Percentiles rank a stretch among this genome's conserved stretches.
phyloP scores from a whole-genome alignment of 1,284 basidiomycete species.

The Volvariella volvacea region DNA sequence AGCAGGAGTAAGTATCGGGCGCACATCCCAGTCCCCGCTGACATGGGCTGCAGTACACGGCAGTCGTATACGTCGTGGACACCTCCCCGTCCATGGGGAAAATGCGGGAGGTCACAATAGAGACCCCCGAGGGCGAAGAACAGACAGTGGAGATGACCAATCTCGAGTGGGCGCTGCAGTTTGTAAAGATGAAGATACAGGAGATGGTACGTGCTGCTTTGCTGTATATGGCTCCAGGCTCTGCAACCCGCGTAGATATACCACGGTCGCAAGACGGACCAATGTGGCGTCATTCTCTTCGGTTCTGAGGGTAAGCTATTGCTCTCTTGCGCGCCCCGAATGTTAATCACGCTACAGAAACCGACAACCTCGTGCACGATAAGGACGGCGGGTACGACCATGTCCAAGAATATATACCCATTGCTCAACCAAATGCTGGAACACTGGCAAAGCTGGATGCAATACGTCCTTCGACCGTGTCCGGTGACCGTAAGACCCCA shows the following conservation, averaged over 20 bases:
- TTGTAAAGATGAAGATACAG: slow-evolving; percentile 82
- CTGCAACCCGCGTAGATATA: slow-evolving; percentile 56
- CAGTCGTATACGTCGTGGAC: slow-evolving; percentile 84
- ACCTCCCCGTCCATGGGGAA: slow-evolving; percentile 81
- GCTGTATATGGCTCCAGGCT: not conserved
- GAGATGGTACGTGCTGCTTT: slow-evolving; percentile 59
- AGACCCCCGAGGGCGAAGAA: slow-evolving; percentile 44
- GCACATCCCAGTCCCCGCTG: slow-evolving; percentile 3
- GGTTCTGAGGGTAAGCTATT: slow-evolving; percentile 63
- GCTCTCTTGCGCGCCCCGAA: not conserved
- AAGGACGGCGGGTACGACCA: slow-evolving; percentile 66
- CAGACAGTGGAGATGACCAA: slow-evolving; percentile 59
- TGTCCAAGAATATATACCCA: slow-evolving; percentile 73
- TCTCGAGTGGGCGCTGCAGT: slow-evolving; percentile 79
- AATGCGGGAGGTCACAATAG: slow-evolving; percentile 48
- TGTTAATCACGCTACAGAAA: slow-evolving; percentile 34
- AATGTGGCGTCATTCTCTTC: slow-evolving; percentile 81
- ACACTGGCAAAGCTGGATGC: slow-evolving; percentile 71
- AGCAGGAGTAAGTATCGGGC: slow-evolving; percentile 52
- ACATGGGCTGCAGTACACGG: slow-evolving; percentile 52
- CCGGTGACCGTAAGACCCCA: slow-evolving; percentile 58
- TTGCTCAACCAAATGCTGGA: slow-evolving; percentile 68
- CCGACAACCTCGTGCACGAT: slow-evolving; percentile 67
- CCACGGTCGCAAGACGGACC: slow-evolving; percentile 85
- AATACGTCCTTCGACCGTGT: slow-evolving; percentile 52